Conservation (phyloP, 192 early-diverging fungal genomes). For the Coemansia sp. region DNA sequence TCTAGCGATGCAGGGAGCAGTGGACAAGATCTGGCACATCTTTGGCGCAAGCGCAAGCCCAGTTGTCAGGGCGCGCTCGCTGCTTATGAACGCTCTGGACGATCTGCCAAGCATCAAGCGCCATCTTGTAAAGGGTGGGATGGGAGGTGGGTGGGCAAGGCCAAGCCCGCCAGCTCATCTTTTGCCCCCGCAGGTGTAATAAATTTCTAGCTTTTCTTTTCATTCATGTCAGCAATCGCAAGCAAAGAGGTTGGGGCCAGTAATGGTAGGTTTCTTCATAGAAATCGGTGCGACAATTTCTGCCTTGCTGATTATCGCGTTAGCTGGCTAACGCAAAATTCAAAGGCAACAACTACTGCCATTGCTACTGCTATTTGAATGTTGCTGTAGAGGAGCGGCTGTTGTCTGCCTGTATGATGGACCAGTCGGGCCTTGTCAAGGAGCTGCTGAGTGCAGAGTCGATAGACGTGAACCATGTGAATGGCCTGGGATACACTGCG, state of each 20-base stretch:
- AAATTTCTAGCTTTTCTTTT: too few relatives aligned
- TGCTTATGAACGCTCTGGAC: constrained; percentile 72
- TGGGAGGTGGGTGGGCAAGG: constrained; percentile 5
- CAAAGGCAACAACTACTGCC: too few relatives aligned
- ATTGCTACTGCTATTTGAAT: background rate
- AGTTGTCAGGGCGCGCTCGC: constrained; percentile 65
- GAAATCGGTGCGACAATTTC: background rate
- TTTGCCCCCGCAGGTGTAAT: too few relatives aligned
- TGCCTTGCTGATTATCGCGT: background rate
- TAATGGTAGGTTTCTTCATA: background rate
- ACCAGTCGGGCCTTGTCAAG: constrained; percentile 64
- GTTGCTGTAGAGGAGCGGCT: constrained; percentile 62
- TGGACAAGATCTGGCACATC: constrained; percentile 76
- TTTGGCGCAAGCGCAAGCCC: constrained; percentile 67
- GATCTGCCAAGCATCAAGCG: constrained; percentile 62
- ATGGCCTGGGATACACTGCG: constrained; percentile 63
- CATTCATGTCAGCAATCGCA: too few relatives aligned
- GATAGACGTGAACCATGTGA: constrained; percentile 60
- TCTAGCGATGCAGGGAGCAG: constrained; percentile 77
- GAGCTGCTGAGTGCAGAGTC: constrained; percentile 54
- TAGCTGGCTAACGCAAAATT: background rate
- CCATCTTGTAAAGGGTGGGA: constrained; percentile 16
- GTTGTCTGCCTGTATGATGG: constrained; percentile 66
- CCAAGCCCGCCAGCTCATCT: background rate
- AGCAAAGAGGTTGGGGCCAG: background rate